A percentile compares a stretch with the other conserved stretches of the same genome.
Evolutionary conservation across 2,329 filamentous ascomycete genomes (phyloP).

Genomic region (Epichloe uncinata): DNA sequence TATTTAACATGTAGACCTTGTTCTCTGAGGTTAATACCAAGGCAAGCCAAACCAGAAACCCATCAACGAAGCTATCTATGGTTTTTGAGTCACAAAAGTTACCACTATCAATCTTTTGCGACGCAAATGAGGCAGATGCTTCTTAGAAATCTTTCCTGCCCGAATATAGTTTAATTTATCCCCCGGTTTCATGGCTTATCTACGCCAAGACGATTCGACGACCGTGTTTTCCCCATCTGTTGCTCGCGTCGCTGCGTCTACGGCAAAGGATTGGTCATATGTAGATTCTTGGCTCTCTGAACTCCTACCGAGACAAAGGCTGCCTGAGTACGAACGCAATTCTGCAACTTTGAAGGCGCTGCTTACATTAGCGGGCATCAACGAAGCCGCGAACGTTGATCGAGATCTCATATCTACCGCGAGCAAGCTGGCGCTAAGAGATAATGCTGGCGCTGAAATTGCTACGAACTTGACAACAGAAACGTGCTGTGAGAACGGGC

Average conservation of each 20-base stretch:
- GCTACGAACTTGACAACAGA: neutral
- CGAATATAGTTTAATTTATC: neutral
- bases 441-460: neutral
- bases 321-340: constrained; percentile 75
- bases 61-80: too few relatives aligned
- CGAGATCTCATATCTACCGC: constrained; percentile 41
- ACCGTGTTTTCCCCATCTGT: constrained; percentile 56
- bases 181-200: neutral
- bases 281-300: constrained; percentile 70
- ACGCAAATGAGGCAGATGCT: too few relatives aligned
- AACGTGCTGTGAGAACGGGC: neutral
- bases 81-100: too few relatives aligned
- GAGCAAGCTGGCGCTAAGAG: constrained; percentile 41
- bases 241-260: constrained; percentile 62
- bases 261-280: constrained; percentile 83
- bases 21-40: too few relatives aligned
- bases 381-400: constrained; percentile 67
- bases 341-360: constrained; percentile 66
- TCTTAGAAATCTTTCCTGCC: neutral
- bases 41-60: too few relatives aligned
- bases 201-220: constrained; percentile 14
- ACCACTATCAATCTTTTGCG: too few relatives aligned
- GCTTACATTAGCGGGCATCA: constrained; percentile 58
- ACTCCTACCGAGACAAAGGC: constrained; percentile 45
- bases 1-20: too few relatives aligned